Conservation (phyloP, 2,329 filamentous ascomycete genomes). For the Alternaria panax region DNA sequence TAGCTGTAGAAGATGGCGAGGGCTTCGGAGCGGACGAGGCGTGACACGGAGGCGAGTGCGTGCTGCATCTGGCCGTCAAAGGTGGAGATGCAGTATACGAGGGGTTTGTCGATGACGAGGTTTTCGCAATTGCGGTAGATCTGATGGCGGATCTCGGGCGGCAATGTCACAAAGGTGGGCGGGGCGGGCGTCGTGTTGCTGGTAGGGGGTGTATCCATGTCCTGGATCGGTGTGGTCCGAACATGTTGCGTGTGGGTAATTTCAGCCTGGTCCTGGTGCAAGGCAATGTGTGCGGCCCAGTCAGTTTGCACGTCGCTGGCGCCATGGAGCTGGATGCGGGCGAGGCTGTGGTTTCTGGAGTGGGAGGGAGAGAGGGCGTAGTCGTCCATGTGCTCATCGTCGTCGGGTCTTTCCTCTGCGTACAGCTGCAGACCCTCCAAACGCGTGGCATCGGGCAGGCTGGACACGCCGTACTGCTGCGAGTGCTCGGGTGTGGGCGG, state of each 20-base stretch:
- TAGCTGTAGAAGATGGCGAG: slow-evolving; percentile 52
- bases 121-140: slow-evolving; percentile 49
- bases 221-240: not conserved
- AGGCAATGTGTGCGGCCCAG: slow-evolving; percentile 28
- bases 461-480: slow-evolving; percentile 22
- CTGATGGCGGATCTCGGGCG: slow-evolving; percentile 47
- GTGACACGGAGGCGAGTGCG: slow-evolving; percentile 46
- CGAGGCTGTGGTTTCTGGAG: slow-evolving; percentile 33
- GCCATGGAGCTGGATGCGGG: slow-evolving; percentile 21
- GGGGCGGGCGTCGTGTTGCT: slow-evolving; percentile 14
- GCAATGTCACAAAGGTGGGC: slow-evolving; percentile 46
- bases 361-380: slow-evolving; percentile 38
- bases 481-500: slow-evolving; percentile 33
- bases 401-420: slow-evolving; percentile 20
- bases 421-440: slow-evolving; percentile 29
- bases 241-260: slow-evolving; percentile 18
- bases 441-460: slow-evolving; percentile 31
- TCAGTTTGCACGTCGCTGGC: slow-evolving; percentile 26
- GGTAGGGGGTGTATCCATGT: slow-evolving; percentile 2
- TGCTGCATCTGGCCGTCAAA: slow-evolving; percentile 49
- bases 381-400: slow-evolving; percentile 41
- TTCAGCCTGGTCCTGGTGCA: slow-evolving; percentile 19
- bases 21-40: slow-evolving; percentile 46
- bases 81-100: slow-evolving; percentile 52
- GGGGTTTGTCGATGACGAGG: slow-evolving; percentile 45